Evolutionary conservation across 2,329 filamentous ascomycete genomes (phyloP).

Genomic region (Tricladium varicosporioides): DNA sequence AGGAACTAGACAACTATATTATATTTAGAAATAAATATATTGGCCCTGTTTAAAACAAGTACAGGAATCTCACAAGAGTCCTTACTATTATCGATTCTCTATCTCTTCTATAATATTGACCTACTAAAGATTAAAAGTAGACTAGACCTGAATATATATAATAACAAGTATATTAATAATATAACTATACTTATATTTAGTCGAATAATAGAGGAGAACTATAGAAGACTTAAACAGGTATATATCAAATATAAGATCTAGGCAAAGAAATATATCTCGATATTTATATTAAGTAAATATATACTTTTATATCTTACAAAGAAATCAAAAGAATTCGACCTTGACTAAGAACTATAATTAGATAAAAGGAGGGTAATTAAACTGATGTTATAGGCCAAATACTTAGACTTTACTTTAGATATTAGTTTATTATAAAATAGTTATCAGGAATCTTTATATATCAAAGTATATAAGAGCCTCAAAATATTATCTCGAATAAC

Average conservation of each 20-base stretch:
- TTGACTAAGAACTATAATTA: neutral
- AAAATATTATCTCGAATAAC: conserved; percentile 9
- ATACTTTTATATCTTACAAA: conserved; percentile 31
- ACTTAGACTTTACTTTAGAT: neutral
- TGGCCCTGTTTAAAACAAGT: neutral
- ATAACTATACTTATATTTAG: conserved; percentile 23
- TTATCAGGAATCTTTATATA: neutral
- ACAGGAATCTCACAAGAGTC: conserved; percentile 35
- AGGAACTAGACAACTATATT: conserved; percentile 12
- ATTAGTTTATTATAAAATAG: neutral
- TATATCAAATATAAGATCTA: conserved; percentile 23
- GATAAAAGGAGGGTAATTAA: neutral
- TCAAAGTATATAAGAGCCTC: conserved; percentile 4
- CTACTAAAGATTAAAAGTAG: neutral
- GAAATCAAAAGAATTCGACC: neutral
- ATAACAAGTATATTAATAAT: conserved; percentile 29
- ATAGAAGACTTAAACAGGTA: conserved; percentile 17
- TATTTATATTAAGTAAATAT: conserved; percentile 33
- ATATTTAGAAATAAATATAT: neutral
- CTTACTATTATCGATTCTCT: conserved; percentile 37
- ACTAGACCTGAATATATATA: neutral
- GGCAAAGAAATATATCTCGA: conserved; percentile 27
- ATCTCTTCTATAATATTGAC: conserved; percentile 33
- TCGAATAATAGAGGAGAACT: conserved; percentile 21
- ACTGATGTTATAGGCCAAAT: neutral